phyloP scores from a whole-genome alignment of 1,284 basidiomycete genomes.

The Fomitopsis betulina region DNA sequence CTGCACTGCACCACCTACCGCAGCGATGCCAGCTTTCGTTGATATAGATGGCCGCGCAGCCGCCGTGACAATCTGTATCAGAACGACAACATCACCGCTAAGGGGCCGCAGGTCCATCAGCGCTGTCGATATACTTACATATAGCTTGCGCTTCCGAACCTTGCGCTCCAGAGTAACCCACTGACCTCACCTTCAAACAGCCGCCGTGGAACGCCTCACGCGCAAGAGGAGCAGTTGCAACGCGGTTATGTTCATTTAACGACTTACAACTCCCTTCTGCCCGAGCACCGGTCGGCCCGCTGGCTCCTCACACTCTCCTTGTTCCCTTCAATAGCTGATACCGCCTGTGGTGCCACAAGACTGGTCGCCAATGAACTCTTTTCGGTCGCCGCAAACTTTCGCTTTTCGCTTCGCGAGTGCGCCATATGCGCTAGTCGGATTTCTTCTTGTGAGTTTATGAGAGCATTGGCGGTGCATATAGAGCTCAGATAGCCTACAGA shows the following conservation, averaged over 20 bases:
- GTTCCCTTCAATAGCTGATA: background rate
- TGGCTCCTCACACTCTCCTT: background rate
- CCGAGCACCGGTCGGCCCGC: background rate
- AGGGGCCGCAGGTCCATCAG: background rate
- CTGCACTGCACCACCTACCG: background rate
- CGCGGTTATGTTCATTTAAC: background rate
- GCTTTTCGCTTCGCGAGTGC: conserved; percentile 12
- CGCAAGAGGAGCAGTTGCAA: background rate
- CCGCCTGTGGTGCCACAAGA: background rate
- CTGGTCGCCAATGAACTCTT: background rate
- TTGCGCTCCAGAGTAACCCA: background rate
- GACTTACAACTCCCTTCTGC: background rate
- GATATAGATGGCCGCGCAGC: background rate
- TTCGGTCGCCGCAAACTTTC: background rate
- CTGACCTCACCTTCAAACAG: background rate
- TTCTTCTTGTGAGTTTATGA: background rate
- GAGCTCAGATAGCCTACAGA: background rate
- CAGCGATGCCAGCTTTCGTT: too few relatives aligned
- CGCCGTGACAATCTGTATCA: background rate
- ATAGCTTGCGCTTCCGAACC: background rate
- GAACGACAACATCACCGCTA: background rate
- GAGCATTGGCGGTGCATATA: background rate
- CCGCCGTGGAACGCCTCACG: background rate
- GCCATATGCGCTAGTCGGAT: background rate
- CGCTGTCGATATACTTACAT: background rate